Evolutionary conservation across 148 eudicot species (phyloP).

Genomic region (Hydrangea macrophylla): DNA sequence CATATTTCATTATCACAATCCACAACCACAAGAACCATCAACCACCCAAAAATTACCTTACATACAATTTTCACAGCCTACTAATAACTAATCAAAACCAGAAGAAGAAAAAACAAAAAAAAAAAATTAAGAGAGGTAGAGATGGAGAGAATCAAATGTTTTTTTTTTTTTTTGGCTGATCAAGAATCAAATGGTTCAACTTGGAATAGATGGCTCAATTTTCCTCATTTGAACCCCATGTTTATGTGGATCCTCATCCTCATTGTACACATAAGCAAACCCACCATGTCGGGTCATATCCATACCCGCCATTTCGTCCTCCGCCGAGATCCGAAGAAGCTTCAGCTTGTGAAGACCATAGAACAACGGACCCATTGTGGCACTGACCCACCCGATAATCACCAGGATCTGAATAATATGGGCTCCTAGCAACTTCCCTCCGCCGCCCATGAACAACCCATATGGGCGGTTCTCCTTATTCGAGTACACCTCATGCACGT

Average conservation of each 20-base stretch:
- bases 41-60: not conserved
- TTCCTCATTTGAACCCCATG: conserved; percentile 33
- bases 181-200: not conserved
- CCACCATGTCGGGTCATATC: conserved; percentile 73
- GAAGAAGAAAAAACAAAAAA: not conserved
- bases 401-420: conserved; percentile 53
- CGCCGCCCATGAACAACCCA: conserved; percentile 73
- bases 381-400: conserved; percentile 54
- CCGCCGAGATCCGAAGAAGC: conserved; percentile 41
- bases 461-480: conserved; percentile 38
- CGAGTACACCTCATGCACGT: conserved; percentile 53
- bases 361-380: conserved; percentile 62
- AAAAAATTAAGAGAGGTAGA: not conserved
- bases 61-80: not conserved
- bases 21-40: not conserved
- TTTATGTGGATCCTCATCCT: conserved; percentile 29
- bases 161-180: too few species aligned
- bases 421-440: conserved; percentile 49
- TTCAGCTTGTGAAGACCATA: conserved; percentile 33
- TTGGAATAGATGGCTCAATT: conserved; percentile 22
- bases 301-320: conserved; percentile 69
- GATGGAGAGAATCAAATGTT: too few species aligned
- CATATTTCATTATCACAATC: not conserved
- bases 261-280: conserved; percentile 50
- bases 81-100: not conserved